Base-by-base conservation (phyloP, 108 stramenopile genomes). In the Asterionellopsis glacialis region DNA sequence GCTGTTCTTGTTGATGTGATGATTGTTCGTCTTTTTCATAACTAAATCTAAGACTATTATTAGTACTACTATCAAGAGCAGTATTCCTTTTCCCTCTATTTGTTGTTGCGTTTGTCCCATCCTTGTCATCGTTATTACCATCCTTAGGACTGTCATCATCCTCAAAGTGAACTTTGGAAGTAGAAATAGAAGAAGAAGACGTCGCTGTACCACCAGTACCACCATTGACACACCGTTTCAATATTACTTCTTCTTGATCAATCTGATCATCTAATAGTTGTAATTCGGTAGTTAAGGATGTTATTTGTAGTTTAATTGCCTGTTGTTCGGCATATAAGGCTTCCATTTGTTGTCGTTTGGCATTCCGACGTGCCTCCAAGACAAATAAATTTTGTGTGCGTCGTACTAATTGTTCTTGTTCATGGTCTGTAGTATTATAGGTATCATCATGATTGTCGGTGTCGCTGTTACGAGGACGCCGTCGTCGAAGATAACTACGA, bases 251-350 rank as follows among this genome's bases (percentile, higher is more conserved):
- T 49, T 79, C 45, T 27, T 68, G 57, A 56, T 79, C 83, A 57
- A 89, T 85, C 19, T 74, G 57, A 23, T 74, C 84, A 53, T 89
- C 88, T 55, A 89, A 53, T 53, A 67, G 65, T 21, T 66, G 62
- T 22, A 89, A 55, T 13, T 80, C 74, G 12, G 73, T 58, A 45
- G 77, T 66, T 47, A 76, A 50, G 10, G 59, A 55, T 43, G 69
- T 52, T 63, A 85, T 75, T 56, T 72, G 67, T 22, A 59, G 42
- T 28, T 74, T 58, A 21, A 84, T 70, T 11, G 64, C 71, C n/a
- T 72, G 28, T 23, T 70, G 66, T 47, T 68, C 49, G 27, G 62
- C 65, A 21, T 55, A 63, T 26, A 73, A 28, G 11, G 65, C 21
- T 39, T 68, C 59, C 40, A 58, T 57, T 53, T 70, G 47, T 21